phyloP scores from a whole-genome alignment of 2,329 filamentous ascomycete genomes.

The Pleurostoma richardsiae region DNA sequence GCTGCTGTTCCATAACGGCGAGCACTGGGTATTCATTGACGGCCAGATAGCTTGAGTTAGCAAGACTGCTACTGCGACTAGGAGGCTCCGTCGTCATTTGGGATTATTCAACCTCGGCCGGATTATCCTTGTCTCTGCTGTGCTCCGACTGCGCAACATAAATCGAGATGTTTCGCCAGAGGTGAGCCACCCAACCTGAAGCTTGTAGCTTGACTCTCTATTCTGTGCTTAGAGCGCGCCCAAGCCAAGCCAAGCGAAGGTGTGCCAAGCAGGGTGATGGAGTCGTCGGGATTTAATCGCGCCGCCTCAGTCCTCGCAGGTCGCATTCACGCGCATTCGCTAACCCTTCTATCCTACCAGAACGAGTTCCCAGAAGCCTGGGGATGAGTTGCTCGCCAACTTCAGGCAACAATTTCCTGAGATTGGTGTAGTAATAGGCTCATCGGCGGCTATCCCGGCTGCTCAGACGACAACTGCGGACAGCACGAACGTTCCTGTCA shows the following conservation, averaged over 20 bases:
- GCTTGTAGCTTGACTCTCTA: not conserved
- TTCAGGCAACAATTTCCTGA: constrained; percentile 83
- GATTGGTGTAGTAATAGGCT: constrained; percentile 50
- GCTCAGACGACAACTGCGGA: constrained; percentile 26
- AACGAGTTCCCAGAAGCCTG: constrained; percentile 79
- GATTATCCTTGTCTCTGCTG: constrained; percentile 8
- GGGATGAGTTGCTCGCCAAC: constrained; percentile 75
- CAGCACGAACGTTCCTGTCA: constrained; percentile 18
- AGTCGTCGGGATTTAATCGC: too few species aligned
- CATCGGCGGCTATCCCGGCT: constrained; percentile 35
- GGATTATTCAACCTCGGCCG: too few species aligned
- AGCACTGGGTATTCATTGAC: too few species aligned
- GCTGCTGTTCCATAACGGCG: too few species aligned
- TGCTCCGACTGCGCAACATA: constrained; percentile 12
- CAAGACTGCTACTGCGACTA: too few species aligned
- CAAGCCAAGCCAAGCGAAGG: too few species aligned
- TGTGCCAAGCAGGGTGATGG: too few species aligned
- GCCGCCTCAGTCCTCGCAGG: too few species aligned
- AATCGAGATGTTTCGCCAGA: constrained; percentile 26
- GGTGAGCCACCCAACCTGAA: constrained; percentile 12
- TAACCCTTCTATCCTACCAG: constrained; percentile 31
- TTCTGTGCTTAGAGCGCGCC: constrained; percentile 9
- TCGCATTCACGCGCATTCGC: constrained; percentile 1
- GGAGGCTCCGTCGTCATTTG: too few species aligned
- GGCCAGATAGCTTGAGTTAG: too few species aligned